These are phyloP conservation scores for Entamoeba dispar DNA, from an alignment of 208 protist species.

Conservation along the genomic window DNA sequence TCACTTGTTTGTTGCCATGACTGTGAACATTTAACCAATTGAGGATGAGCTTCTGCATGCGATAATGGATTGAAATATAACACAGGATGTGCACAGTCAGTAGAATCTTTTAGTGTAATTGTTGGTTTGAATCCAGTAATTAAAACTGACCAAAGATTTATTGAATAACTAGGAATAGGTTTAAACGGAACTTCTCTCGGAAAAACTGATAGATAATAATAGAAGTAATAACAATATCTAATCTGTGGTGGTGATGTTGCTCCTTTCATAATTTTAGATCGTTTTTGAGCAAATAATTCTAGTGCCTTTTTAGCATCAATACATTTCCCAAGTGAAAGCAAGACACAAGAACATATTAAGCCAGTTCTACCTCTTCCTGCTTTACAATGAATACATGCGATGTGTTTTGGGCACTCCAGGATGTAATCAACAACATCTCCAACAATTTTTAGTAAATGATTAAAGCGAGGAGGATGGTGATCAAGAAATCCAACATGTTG, in stretches of 20 bases:
- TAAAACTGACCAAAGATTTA: not conserved
- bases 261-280: not conserved
- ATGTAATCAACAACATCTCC: not conserved
- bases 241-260: not conserved
- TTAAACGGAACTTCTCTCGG: not conserved
- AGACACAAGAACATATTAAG: not conserved
- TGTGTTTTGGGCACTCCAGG: not conserved
- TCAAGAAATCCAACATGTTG: slow-evolving; percentile 10
- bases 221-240: not conserved
- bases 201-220: not conserved
- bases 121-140: not conserved
- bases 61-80: not conserved
- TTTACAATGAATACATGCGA: slow-evolving; percentile 8
- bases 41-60: not conserved
- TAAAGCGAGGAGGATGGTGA: slow-evolving; percentile 6
- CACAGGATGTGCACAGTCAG: not conserved
- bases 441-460: not conserved
- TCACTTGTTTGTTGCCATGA: not conserved
- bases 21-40: not conserved
- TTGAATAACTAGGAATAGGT: not conserved
- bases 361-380: slow-evolving; percentile 21
- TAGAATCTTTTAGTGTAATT: not conserved
- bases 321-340: not conserved
- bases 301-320: not conserved
- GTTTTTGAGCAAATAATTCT: not conserved